phyloP scores from a whole-genome alignment of 1,284 basidiomycete species.

The Ganoderma meredithae region DNA sequence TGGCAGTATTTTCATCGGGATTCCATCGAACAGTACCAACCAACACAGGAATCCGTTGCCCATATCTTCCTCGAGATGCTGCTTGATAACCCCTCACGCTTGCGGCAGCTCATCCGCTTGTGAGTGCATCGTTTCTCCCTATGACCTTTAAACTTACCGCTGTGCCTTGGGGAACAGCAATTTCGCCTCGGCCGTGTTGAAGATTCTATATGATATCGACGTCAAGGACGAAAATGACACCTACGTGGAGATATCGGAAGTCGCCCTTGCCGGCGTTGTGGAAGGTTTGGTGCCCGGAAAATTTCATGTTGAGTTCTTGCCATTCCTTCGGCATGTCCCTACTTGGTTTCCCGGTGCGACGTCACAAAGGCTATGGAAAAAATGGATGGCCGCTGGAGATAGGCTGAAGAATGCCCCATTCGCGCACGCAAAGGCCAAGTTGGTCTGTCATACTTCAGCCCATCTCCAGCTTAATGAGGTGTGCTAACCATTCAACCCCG shows the following conservation, averaged over 20 bases:
- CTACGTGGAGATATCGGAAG: slow-evolving; percentile 20
- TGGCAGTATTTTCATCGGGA: slow-evolving; percentile 17
- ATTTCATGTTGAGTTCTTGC: slow-evolving; percentile 24
- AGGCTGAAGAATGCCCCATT: slow-evolving; percentile 9
- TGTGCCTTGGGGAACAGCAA: neutral
- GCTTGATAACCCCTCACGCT: neutral
- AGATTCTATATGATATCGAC: slow-evolving; percentile 26
- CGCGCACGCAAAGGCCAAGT: neutral
- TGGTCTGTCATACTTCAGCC: slow-evolving; percentile 3
- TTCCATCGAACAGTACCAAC: neutral
- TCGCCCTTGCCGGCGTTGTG: slow-evolving; percentile 12
- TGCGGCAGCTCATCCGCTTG: slow-evolving; percentile 13
- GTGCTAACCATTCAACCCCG: neutral
- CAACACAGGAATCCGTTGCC: neutral
- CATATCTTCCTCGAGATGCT: slow-evolving; percentile 7
- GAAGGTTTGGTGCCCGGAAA: slow-evolving; percentile 7
- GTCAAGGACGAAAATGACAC: slow-evolving; percentile 20
- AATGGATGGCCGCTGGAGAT: slow-evolving; percentile 12
- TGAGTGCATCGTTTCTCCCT: neutral
- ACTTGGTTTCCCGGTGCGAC: slow-evolving; percentile 24
- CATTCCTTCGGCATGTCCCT: slow-evolving; percentile 23
- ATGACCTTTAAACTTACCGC: neutral
- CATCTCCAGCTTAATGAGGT: too few species aligned
- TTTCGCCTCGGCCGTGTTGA: slow-evolving; percentile 17
- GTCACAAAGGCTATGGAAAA: slow-evolving; percentile 15